A percentile compares a stretch with the other conserved stretches of the same genome.
phyloP scores from a whole-genome alignment of 2,329 filamentous ascomycete species.

The Allantophomopsis cytisporea region DNA sequence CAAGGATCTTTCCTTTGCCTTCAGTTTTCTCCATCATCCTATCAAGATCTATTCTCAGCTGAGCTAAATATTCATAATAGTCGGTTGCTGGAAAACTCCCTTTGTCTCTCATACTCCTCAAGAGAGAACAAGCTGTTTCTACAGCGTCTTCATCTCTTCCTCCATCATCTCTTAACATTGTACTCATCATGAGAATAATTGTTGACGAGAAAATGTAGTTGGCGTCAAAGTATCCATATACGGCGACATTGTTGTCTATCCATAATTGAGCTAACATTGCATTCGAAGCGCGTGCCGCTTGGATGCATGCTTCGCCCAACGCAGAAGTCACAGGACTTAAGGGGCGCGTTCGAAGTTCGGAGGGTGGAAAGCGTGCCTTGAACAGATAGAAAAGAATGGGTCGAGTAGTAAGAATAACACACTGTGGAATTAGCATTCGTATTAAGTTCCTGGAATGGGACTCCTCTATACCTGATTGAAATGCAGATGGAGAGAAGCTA shows the following conservation, averaged over 20 bases:
- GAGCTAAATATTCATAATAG: slow-evolving; percentile 8
- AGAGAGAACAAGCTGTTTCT: slow-evolving; percentile 8
- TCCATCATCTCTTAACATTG: slow-evolving; percentile 6
- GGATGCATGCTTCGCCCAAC: slow-evolving; percentile 22
- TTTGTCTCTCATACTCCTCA: slow-evolving; percentile 10
- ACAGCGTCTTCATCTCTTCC: slow-evolving; percentile 7
- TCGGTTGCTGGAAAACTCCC: slow-evolving; percentile 10
- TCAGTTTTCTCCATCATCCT: not conserved
- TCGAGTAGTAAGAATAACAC: slow-evolving; percentile 23
- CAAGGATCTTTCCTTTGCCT: not conserved
- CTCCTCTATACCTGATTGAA: slow-evolving; percentile 17
- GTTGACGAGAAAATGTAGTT: slow-evolving; percentile 24
- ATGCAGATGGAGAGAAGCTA: slow-evolving; percentile 19
- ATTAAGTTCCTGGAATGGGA: not conserved
- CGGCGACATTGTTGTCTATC: slow-evolving; percentile 22
- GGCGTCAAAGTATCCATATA: slow-evolving; percentile 24
- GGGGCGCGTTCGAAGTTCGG: slow-evolving; percentile 2
- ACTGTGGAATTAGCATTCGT: slow-evolving; percentile 5
- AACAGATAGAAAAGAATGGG: slow-evolving; percentile 24
- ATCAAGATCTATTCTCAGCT: slow-evolving; percentile 6
- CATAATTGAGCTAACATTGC: slow-evolving; percentile 21
- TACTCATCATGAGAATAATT: slow-evolving; percentile 22
- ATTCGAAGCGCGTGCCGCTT: slow-evolving; percentile 22
- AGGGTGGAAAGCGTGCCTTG: slow-evolving; percentile 10
- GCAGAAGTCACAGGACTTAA: slow-evolving; percentile 21